Conservation (phyloP, 83 land plant species). For the Isoetes engelmannii region DNA sequence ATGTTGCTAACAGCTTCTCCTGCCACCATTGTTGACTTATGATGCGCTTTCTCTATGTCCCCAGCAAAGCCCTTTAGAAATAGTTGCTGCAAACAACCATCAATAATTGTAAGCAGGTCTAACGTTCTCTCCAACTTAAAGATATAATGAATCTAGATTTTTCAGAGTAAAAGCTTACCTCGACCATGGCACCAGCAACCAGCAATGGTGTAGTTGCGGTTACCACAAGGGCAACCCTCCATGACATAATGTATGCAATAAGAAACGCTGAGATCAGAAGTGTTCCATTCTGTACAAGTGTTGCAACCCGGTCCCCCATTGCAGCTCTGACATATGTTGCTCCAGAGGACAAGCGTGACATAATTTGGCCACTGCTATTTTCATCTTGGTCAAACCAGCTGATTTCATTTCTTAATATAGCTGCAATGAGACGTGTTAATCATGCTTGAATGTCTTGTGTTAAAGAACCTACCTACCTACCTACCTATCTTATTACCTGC, state of each 20-base stretch:
- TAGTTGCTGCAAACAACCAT: conserved; percentile 43
- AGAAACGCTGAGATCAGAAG: conserved; percentile 63
- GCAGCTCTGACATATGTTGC: conserved; percentile 65
- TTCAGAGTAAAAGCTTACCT: conserved; percentile 37
- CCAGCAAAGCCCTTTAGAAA: conserved; percentile 71
- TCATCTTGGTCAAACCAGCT: conserved; percentile 53
- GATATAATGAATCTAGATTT: neutral
- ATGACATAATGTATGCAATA: conserved; percentile 66
- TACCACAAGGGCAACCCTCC: conserved; percentile 63
- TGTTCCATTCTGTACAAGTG: conserved; percentile 68
- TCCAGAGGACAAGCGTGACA: conserved; percentile 58
- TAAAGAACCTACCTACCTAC: too few relatives aligned
- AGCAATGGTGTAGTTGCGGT: conserved; percentile 66
- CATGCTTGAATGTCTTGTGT: too few relatives aligned
- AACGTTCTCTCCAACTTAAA: too few relatives aligned
- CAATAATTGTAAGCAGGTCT: neutral
- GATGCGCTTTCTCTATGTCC: conserved; percentile 74
- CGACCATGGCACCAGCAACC: conserved; percentile 64
- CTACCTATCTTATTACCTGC: conserved; percentile 9
- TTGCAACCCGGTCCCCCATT: conserved; percentile 64
- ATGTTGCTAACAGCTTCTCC: conserved; percentile 81
- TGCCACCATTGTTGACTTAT: conserved; percentile 71
- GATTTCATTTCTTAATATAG: conserved; percentile 35
- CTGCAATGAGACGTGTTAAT: conserved; percentile 33
- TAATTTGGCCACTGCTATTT: conserved; percentile 61